Percentiles rank a stretch among this genome's conserved stretches.
Conservation (phyloP, 352 stramenopile species). For the Phytophthora pinifolia region DNA sequence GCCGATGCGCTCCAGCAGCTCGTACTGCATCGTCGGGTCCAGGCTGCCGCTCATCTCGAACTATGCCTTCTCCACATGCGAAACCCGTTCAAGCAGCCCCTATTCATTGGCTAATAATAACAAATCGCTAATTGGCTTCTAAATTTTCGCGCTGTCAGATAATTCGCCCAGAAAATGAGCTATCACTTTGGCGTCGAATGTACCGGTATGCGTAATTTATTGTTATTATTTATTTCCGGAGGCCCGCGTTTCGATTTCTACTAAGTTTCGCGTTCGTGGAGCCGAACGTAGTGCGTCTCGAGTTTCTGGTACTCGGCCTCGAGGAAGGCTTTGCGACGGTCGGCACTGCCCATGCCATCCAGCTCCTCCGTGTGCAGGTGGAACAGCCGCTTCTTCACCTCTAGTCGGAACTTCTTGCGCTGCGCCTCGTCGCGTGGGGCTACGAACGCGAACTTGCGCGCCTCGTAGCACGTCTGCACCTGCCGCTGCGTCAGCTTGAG, state of each 20-base stretch:
- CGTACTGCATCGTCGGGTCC: slow-evolving; percentile 61
- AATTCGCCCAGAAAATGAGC: too few relatives aligned
- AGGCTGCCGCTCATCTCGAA: slow-evolving; percentile 47
- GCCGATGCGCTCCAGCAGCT: slow-evolving; percentile 81
- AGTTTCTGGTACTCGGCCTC: slow-evolving; percentile 60
- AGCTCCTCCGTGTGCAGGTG: slow-evolving; percentile 68
- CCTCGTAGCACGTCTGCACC: slow-evolving; percentile 80
- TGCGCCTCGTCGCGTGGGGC: slow-evolving; percentile 47
- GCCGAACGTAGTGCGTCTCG: slow-evolving; percentile 49
- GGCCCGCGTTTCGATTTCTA: too few relatives aligned
- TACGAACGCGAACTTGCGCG: slow-evolving; percentile 64
- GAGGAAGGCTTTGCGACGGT: slow-evolving; percentile 80
- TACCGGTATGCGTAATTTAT: too few relatives aligned
- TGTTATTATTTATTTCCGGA: too few relatives aligned
- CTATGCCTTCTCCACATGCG: background rate
- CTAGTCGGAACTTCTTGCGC: slow-evolving; percentile 68
- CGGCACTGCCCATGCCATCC: slow-evolving; percentile 64
- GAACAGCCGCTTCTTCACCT: slow-evolving; percentile 85
- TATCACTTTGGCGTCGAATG: too few relatives aligned
- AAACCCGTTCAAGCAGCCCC: background rate
- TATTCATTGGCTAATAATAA: background rate
- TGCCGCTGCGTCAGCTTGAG: slow-evolving; percentile 82
- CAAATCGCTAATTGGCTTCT: too few relatives aligned
- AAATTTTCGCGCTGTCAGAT: background rate
- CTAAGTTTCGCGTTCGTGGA: slow-evolving; percentile 31